These are phyloP conservation scores for Penicillium robsamsonii DNA, from an alignment of 495 filamentous ascomycete genomes.

Conservation along the genomic window DNA sequence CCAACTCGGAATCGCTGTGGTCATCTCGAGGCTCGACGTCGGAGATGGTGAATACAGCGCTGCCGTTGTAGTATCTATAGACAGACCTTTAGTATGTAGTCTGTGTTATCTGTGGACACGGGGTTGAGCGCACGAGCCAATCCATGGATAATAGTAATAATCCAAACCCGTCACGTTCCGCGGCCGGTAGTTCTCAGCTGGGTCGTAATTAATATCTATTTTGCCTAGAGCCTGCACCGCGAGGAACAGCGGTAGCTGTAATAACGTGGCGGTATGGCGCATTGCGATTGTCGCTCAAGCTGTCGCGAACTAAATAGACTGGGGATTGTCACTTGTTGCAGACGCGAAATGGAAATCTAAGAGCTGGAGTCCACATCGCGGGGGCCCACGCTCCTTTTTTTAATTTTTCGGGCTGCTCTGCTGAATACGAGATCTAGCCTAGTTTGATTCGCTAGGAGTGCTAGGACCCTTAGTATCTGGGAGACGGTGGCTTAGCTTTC, in stretches of 20 bases:
- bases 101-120: not conserved
- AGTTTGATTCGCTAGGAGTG: not conserved
- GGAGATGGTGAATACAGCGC: not conserved
- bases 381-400: not conserved
- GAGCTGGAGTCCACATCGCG: not conserved
- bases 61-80: not conserved
- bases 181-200: not conserved
- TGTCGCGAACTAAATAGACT: not conserved
- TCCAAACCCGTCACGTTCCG: not conserved
- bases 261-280: not conserved
- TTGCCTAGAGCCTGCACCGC: not conserved
- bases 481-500: not conserved
- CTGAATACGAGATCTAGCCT: not conserved
- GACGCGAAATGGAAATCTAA: not conserved
- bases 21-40: not conserved
- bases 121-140: not conserved
- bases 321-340: not conserved
- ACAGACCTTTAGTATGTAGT: not conserved
- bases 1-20: not conserved
- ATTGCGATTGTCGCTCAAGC: not conserved
- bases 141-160: conserved; percentile 1
- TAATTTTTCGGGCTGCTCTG: not conserved
- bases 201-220: not conserved
- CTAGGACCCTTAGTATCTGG: not conserved
- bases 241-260: not conserved